Percentiles rank a stretch among this genome's conserved stretches.
These are phyloP conservation scores for Ophiocordyceps unilateralis DNA, from an alignment of 2,329 filamentous ascomycete genomes.

Conservation along the genomic window DNA sequence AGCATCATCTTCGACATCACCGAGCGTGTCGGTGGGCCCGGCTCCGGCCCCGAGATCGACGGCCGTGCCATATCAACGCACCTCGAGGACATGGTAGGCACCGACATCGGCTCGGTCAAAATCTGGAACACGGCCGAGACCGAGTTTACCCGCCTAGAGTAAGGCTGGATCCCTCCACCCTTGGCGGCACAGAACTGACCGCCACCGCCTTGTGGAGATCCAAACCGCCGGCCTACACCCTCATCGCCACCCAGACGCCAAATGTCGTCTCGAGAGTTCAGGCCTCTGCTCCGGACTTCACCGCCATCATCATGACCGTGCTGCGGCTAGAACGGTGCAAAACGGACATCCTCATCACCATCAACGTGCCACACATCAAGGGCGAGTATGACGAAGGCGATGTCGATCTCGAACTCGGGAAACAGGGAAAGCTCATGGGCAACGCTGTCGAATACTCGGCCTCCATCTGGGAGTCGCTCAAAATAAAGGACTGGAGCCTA, in stretches of 20 bases:
- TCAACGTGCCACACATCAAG: slow-evolving; percentile 74
- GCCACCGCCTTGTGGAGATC: slow-evolving; percentile 7
- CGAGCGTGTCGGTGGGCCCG: slow-evolving; percentile 50
- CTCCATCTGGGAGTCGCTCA: slow-evolving; percentile 53
- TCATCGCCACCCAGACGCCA: slow-evolving; percentile 48
- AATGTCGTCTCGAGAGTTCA: slow-evolving; percentile 16
- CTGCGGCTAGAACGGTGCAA: slow-evolving; percentile 56
- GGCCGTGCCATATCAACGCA: slow-evolving; percentile 54
- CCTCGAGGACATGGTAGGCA: slow-evolving; percentile 50
- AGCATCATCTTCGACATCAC: slow-evolving; percentile 84
- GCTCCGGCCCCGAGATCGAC: slow-evolving; percentile 40
- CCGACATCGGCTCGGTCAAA: slow-evolving; percentile 44
- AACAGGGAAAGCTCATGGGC: slow-evolving; percentile 50
- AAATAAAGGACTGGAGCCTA: slow-evolving; percentile 64
- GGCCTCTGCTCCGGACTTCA: slow-evolving; percentile 39
- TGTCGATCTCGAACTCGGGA: slow-evolving; percentile 48
- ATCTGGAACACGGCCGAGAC: slow-evolving; percentile 50
- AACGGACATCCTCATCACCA: slow-evolving; percentile 69
- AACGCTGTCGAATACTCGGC: slow-evolving; percentile 50
- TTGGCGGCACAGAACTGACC: not conserved
- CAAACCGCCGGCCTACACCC: slow-evolving; percentile 44
- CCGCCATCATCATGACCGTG: slow-evolving; percentile 60
- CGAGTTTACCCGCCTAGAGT: slow-evolving; percentile 37
- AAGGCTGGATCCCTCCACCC: slow-evolving; percentile 9
- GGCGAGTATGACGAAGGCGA: slow-evolving; percentile 59